Evolutionary conservation across 495 filamentous ascomycete species (phyloP), one percentile per base, ranked within the genome.

Genomic region (Bacidia rubella): DNA sequence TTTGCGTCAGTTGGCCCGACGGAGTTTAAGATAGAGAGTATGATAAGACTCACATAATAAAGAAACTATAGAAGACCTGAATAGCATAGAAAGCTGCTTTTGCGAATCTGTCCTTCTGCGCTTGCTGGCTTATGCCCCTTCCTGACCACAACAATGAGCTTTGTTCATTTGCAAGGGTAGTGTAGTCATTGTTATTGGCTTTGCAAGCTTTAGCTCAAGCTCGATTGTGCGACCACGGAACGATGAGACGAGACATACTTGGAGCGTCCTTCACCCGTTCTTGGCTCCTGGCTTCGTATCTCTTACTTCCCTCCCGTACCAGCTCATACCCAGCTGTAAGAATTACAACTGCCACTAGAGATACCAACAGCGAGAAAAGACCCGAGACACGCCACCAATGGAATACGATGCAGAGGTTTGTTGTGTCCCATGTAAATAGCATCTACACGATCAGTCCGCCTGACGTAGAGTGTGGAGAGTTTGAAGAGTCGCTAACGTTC

Each of bases 61-160:
- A 97, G 61, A 99, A 96, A 46, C 88, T 90, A 69, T 99, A 99
- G 63, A 96, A 99, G 51, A 90, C 90, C 75, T 99, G 92, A 32
- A 88, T 69, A 22, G 81, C 92, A 69, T 99, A 99, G 56, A 99
- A 70, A 19, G 77, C 66, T 27, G 86, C 83, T 73, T 94, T 86
- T 59, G 85, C 70, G 52, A 87, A 60, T 66, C 83, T 87, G n/a
- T 79, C 81, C 52, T 70, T 76, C 62, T 72, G 66, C 60, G 72
- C 70, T 51, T 65, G 66, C 57, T 66, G 66, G 49, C 61, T 65
- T 53, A 67, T 68, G 29, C 70, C 70, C 61, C 74, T 70, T 64
- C 78, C 79, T 82, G 75, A 80, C 74, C 71, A 69, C 60, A 86
- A 74, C 62, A 79, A 79, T 86, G 79, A 86, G 83, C 80, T 73